Evolutionary conservation across 345 rosid genomes (phyloP).

Genomic region (Lagerstroemia speciosa): DNA sequence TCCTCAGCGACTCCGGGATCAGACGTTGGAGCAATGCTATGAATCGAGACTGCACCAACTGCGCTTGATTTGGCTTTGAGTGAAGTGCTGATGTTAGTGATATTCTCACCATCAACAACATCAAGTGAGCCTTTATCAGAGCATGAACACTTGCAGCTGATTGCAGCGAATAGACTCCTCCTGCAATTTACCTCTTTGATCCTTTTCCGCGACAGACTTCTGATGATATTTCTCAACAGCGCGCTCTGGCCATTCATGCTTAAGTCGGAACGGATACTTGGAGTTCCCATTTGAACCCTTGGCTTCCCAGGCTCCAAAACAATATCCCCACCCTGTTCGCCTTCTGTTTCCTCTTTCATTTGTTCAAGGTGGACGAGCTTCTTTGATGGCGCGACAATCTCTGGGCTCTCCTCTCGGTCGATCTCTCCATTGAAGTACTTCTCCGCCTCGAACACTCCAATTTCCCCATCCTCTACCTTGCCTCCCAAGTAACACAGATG

Average conservation of each 20-base stretch:
- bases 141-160: constrained; percentile 59
- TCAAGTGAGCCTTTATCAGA: constrained; percentile 45
- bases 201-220: constrained; percentile 9
- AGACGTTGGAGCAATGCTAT: constrained; percentile 5
- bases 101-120: constrained; percentile 27
- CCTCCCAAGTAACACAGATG: constrained; percentile 14
- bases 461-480: constrained; percentile 54
- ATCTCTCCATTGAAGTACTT: constrained; percentile 63
- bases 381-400: neutral
- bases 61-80: constrained; percentile 12
- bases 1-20: constrained; percentile 14
- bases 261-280: constrained; percentile 41
- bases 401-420: constrained; percentile 16
- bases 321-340: neutral
- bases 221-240: constrained; percentile 19
- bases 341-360: neutral
- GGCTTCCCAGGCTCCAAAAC: constrained; percentile 19
- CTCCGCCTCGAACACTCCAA: constrained; percentile 79
- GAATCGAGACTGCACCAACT: neutral
- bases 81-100: constrained; percentile 28
- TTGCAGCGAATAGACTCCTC: constrained; percentile 45
- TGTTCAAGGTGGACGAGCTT: neutral
- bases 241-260: constrained; percentile 59
- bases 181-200: constrained; percentile 16
- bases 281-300: constrained; percentile 32